Percentiles rank a stretch among this genome's conserved stretches.
These are phyloP conservation scores for Phytophthora sp. DNA, from an alignment of 352 stramenopile species.

Conservation along the genomic window DNA sequence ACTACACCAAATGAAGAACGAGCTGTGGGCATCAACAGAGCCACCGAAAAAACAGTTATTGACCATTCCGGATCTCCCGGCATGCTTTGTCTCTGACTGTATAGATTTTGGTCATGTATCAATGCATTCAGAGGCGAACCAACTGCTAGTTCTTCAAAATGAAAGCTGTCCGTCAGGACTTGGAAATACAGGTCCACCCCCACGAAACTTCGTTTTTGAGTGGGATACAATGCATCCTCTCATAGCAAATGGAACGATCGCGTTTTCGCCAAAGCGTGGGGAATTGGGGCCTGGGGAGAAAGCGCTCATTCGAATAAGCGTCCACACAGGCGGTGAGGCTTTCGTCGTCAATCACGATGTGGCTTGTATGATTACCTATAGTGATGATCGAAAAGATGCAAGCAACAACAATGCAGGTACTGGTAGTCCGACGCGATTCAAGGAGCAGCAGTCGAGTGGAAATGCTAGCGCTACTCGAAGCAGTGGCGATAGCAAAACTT, in stretches of 20 bases:
- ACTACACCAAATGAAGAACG: conserved; percentile 41
- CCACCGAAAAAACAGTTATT: conserved; percentile 41
- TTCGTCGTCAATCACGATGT: conserved; percentile 77
- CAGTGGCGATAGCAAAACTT: conserved; percentile 1
- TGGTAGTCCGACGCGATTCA: conserved; percentile 20
- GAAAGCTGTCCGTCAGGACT: background rate
- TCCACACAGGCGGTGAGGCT: conserved; percentile 45
- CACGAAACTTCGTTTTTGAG: conserved; percentile 45
- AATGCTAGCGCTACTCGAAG: background rate
- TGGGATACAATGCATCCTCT: conserved; percentile 69
- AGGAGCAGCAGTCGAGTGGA: background rate
- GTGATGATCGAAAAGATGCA: conserved; percentile 17
- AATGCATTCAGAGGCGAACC: conserved; percentile 48
- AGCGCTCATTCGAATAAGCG: conserved; percentile 53
- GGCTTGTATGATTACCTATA: conserved; percentile 54
- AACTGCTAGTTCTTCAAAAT: conserved; percentile 67
- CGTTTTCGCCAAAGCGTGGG: conserved; percentile 57
- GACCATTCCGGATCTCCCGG: conserved; percentile 43
- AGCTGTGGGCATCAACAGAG: conserved; percentile 18
- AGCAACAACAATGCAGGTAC: conserved; percentile 21
- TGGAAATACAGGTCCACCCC: background rate
- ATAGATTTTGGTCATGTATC: conserved; percentile 71
- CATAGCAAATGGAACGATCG: conserved; percentile 48
- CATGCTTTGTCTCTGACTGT: conserved; percentile 55
- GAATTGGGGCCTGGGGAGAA: conserved; percentile 58